Evolutionary conservation across 225 moss, liverwort and hornwort species (phyloP).

Genomic region (Bryoerythrophyllum caledonicum): DNA sequence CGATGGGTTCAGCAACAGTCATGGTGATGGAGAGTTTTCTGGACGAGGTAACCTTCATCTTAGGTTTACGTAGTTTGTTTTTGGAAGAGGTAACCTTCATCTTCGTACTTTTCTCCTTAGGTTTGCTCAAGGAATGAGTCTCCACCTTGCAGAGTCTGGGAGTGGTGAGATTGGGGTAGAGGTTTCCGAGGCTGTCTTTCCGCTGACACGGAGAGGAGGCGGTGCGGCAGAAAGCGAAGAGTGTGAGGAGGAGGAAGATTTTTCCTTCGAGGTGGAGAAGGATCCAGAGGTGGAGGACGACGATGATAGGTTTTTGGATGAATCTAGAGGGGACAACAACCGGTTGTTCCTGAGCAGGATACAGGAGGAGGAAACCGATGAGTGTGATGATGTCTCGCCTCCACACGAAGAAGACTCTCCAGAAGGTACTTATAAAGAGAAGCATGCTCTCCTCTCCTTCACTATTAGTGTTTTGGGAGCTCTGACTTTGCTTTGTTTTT

Average conservation of each 20-base stretch:
- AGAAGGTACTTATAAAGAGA: not conserved
- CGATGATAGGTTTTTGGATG: slow-evolving; percentile 33
- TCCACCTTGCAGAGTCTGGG: slow-evolving; percentile 29
- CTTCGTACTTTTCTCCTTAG: not conserved
- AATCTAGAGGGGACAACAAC: slow-evolving; percentile 30
- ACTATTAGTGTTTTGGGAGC: not conserved
- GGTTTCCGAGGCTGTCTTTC: slow-evolving; percentile 43
- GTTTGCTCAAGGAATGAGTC: slow-evolving; percentile 11
- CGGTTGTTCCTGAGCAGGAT: slow-evolving; percentile 50
- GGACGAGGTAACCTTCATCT: slow-evolving; percentile 32
- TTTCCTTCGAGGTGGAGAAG: slow-evolving; percentile 18
- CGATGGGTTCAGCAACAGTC: slow-evolving; percentile 20
- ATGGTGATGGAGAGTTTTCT: slow-evolving; percentile 35
- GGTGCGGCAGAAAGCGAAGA: slow-evolving; percentile 11
- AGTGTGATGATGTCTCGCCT: slow-evolving; percentile 31
- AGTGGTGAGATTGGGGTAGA: slow-evolving; percentile 48
- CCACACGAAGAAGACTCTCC: slow-evolving; percentile 27
- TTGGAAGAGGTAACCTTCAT: slow-evolving; percentile 20
- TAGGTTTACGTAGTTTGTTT: too few relatives aligned
- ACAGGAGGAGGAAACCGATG: slow-evolving; percentile 54
- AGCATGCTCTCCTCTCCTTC: too few relatives aligned
- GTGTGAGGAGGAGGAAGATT: slow-evolving; percentile 16
- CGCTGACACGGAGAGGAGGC: slow-evolving; percentile 39
- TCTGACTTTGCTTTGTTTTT: slow-evolving; percentile 1
- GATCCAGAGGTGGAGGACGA: slow-evolving; percentile 34